These are phyloP conservation scores for Saccharomyces hybrid DNA, from an alignment of 1,139 yeast species.

Conservation along the genomic window DNA sequence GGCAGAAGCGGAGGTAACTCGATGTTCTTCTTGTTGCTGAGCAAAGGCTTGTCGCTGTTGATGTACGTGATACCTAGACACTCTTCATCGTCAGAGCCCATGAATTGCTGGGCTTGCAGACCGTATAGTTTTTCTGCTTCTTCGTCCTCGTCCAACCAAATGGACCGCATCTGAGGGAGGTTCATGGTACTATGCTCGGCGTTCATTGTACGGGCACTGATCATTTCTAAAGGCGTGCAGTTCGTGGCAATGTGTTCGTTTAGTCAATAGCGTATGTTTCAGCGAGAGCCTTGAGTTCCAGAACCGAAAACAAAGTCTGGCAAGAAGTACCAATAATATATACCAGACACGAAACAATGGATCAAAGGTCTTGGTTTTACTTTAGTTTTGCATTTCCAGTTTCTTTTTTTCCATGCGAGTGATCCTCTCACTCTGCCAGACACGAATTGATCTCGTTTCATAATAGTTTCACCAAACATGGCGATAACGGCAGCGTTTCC, in stretches of 20 bases:
- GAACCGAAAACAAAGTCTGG: background rate
- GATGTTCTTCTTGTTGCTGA: slow-evolving; percentile 28
- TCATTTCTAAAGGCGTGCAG: background rate
- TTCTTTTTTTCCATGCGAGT: background rate
- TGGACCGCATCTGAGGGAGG: slow-evolving; percentile 34
- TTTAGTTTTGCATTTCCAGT: background rate
- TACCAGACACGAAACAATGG: background rate
- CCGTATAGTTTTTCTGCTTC: slow-evolving; percentile 28
- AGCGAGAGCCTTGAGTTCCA: background rate
- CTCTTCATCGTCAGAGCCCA: slow-evolving; percentile 14
- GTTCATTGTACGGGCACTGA: background rate
- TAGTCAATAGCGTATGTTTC: background rate
- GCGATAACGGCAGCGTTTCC: background rate
- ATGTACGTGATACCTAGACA: slow-evolving; percentile 25
- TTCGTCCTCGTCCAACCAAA: slow-evolving; percentile 37
- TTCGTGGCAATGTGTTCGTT: background rate
- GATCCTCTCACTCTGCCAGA: background rate
- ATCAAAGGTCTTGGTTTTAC: background rate
- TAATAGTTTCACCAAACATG: background rate
- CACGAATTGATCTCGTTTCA: slow-evolving; percentile 1
- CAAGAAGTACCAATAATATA: background rate
- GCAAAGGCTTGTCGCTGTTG: slow-evolving; percentile 30
- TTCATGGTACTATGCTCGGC: background rate
- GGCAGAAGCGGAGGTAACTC: slow-evolving; percentile 28
- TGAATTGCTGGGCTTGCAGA: slow-evolving; percentile 2